Percentiles rank a stretch among this genome's conserved stretches.
Evolutionary conservation across 352 stramenopile species (phyloP).

Genomic region (Phytophthora tubulina): DNA sequence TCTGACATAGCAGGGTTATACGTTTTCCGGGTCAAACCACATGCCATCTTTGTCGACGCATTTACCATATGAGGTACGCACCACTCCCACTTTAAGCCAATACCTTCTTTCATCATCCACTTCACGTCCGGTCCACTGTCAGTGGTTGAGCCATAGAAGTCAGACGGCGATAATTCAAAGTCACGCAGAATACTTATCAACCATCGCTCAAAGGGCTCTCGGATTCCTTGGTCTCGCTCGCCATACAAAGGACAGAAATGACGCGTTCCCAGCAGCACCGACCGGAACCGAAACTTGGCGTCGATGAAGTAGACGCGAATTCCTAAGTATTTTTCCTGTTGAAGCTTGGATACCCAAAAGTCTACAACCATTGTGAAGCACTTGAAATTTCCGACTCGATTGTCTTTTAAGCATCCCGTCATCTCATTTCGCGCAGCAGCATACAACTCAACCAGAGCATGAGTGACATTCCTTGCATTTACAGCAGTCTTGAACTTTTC

Average conservation of each 20-base stretch:
- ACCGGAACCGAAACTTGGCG: neutral
- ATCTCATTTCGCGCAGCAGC: neutral
- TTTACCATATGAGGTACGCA: constrained; percentile 7
- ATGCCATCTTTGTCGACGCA: constrained; percentile 10
- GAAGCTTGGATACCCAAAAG: constrained; percentile 4
- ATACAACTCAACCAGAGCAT: constrained; percentile 2
- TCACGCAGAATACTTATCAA: neutral
- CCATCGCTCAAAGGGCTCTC: neutral
- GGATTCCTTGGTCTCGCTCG: constrained; percentile 1
- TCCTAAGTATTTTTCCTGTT: neutral
- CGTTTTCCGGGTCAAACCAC: neutral
- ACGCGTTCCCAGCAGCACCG: constrained; percentile 4
- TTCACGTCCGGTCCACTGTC: constrained; percentile 13
- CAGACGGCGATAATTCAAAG: neutral
- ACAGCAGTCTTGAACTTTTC: neutral
- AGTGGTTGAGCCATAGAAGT: constrained; percentile 5
- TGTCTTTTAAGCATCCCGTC: neutral
- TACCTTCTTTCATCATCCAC: constrained; percentile 2
- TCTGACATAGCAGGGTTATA: neutral
- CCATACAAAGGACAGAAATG: neutral
- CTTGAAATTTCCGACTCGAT: neutral
- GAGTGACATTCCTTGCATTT: neutral
- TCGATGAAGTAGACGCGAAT: constrained; percentile 16
- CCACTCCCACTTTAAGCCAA: constrained; percentile 3
- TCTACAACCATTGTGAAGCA: neutral